Percentiles rank a stretch among this genome's conserved stretches.
Evolutionary conservation across 2,329 filamentous ascomycete genomes (phyloP).

Genomic region (Aspergillus novofumigatus): DNA sequence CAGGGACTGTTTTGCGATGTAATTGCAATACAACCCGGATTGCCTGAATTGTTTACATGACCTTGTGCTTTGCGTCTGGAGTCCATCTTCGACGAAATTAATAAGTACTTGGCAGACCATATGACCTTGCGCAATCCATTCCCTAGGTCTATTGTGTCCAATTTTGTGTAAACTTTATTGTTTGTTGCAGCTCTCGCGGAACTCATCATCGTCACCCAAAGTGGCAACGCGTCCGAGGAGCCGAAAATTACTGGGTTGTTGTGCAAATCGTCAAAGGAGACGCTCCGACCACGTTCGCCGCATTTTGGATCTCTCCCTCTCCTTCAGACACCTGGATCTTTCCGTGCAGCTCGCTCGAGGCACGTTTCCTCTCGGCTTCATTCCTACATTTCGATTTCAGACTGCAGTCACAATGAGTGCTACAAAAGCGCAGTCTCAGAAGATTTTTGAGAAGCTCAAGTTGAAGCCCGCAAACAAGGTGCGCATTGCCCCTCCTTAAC

Average conservation of each 20-base stretch:
- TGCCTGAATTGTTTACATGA: background rate
- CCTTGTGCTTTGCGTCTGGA: background rate
- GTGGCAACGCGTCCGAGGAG: background rate
- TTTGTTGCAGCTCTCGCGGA: background rate
- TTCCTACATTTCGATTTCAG: constrained; percentile 5
- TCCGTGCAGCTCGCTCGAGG: constrained; percentile 1
- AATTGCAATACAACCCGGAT: constrained; percentile 14
- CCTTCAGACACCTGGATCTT: constrained; percentile 3
- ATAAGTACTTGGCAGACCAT: background rate
- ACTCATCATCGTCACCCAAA: background rate
- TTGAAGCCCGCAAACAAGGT: constrained; percentile 93
- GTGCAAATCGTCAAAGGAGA: constrained; percentile 18
- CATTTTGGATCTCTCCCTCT: constrained; percentile 17
- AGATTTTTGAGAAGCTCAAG: constrained; percentile 97
- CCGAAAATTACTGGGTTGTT: constrained; percentile 3
- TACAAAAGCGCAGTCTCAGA: constrained; percentile 90
- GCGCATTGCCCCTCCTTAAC: constrained; percentile 34
- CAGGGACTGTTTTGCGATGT: constrained; percentile 1
- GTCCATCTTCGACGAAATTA: background rate
- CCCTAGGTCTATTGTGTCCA: background rate
- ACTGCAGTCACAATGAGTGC: constrained; percentile 55
- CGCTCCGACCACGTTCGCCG: constrained; percentile 37
- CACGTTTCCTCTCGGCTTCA: background rate
- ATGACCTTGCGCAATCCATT: background rate
- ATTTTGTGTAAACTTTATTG: background rate